Percentiles rank a stretch among this genome's conserved stretches.
phyloP scores from a whole-genome alignment of 2,329 filamentous ascomycete genomes.

The Epichloe baconii region DNA sequence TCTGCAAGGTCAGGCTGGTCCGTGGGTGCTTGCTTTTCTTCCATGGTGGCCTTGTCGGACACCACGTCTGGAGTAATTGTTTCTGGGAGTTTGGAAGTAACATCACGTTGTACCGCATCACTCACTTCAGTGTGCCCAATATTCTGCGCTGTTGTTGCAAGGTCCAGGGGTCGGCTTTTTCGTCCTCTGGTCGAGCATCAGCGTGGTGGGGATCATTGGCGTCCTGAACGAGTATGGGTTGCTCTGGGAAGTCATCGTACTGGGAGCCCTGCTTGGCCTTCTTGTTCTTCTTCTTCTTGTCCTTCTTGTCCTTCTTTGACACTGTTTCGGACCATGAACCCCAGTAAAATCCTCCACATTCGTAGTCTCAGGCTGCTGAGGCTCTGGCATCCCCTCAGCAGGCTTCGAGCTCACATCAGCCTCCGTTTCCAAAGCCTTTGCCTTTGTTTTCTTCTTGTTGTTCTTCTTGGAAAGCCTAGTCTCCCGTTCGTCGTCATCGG shows the following conservation, averaged over 20 bases:
- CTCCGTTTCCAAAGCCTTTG: conserved; percentile 7
- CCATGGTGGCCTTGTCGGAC: not conserved
- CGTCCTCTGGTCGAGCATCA: conserved; percentile 8
- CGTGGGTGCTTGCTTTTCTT: not conserved
- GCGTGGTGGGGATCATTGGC: conserved; percentile 2
- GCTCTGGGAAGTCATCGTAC: conserved; percentile 4
- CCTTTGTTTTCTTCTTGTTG: conserved; percentile 18
- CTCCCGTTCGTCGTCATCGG: conserved; percentile 5
- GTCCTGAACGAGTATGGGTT: conserved; percentile 2
- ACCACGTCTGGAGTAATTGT: not conserved
- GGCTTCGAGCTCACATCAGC: conserved; percentile 7
- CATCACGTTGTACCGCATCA: conserved; percentile 4
- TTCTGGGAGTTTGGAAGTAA: not conserved
- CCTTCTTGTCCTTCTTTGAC: conserved; percentile 18
- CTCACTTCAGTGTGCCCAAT: conserved; percentile 1
- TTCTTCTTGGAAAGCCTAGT: conserved; percentile 13
- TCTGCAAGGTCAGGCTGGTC: not conserved
- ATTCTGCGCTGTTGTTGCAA: conserved; percentile 7
- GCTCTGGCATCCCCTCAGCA: conserved; percentile 4
- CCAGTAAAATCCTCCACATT: conserved; percentile 3
- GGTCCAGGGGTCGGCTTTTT: conserved; percentile 5
- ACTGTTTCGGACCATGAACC: conserved; percentile 6
- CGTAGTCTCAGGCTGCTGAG: conserved; percentile 6
- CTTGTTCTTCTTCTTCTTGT: conserved; percentile 18
- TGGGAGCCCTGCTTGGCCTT: conserved; percentile 3